phyloP scores from a whole-genome alignment of 2,329 filamentous ascomycete species.

The Colletotrichum simmondsii region DNA sequence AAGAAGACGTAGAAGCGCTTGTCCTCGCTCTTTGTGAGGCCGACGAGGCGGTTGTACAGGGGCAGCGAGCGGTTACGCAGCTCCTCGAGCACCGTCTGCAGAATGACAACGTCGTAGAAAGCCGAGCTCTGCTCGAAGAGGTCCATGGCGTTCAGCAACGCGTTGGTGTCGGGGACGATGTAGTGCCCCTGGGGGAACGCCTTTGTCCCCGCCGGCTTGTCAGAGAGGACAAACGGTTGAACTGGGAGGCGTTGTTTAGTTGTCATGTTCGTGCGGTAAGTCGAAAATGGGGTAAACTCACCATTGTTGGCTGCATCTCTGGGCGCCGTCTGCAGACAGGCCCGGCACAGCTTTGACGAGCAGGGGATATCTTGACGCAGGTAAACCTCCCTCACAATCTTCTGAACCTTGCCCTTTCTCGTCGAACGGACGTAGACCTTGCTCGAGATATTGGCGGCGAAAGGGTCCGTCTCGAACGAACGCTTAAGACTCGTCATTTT shows the following conservation, averaged over 20 bases:
- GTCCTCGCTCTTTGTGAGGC: constrained; percentile 92
- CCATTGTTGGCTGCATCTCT: constrained; percentile 82
- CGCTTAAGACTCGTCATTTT: constrained; percentile 75
- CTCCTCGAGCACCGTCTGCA: constrained; percentile 97
- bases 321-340: constrained; percentile 80
- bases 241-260: constrained; percentile 57
- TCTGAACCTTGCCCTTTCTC: constrained; percentile 96
- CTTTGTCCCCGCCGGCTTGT: constrained; percentile 86
- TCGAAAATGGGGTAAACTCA: constrained; percentile 50
- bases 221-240: constrained; percentile 87
- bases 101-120: constrained; percentile 95
- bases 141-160: constrained; percentile 95
- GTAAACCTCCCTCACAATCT: constrained; percentile 97
- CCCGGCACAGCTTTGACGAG: constrained; percentile 87
- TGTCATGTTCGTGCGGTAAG: neutral
- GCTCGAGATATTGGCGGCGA: constrained; percentile 84
- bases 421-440: constrained; percentile 97
- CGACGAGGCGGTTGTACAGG: constrained; percentile 92
- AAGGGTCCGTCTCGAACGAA: constrained; percentile 60
- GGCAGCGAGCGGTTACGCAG: constrained; percentile 93
- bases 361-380: constrained; percentile 96
- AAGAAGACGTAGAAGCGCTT: constrained; percentile 99
- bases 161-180: constrained; percentile 95
- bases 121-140: constrained; percentile 91
- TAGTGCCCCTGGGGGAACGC: constrained; percentile 90